Evolutionary conservation across 1,284 basidiomycete species (phyloP).

Genomic region (Ceratobasidium sp.): DNA sequence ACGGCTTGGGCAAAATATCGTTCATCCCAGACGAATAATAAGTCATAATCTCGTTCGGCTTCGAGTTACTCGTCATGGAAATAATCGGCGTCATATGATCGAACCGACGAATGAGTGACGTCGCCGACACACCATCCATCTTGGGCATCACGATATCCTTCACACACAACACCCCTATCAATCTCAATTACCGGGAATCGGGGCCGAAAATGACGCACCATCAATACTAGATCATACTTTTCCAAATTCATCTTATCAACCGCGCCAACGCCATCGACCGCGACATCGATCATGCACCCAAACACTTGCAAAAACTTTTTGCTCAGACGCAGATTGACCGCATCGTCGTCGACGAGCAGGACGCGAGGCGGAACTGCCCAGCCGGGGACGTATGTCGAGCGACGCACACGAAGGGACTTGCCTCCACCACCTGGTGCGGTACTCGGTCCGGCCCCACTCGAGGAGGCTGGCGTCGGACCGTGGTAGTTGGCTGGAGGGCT

Average conservation of each 20-base stretch:
- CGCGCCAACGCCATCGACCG: conserved; percentile 92
- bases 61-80: conserved; percentile 95
- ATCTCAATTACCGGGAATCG: conserved; percentile 29
- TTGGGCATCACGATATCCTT: conserved; percentile 97
- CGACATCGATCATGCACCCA: conserved; percentile 94
- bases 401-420: conserved; percentile 64
- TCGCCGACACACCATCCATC: conserved; percentile 89
- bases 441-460: not conserved
- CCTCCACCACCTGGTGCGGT: not conserved
- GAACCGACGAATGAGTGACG: conserved; percentile 92
- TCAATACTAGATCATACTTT: conserved; percentile 93
- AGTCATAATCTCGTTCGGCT: conserved; percentile 90
- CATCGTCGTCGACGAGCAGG: conserved; percentile 94
- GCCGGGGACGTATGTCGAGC: conserved; percentile 84
- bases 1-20: conserved; percentile 96
- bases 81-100: conserved; percentile 96
- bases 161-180: conserved; percentile 30
- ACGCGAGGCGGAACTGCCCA: conserved; percentile 90
- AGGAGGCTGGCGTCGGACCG: conserved; percentile 19
- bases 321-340: conserved; percentile 86
- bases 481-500: conserved; percentile 39
- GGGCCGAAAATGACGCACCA: conserved; percentile 65
- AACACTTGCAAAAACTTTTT: conserved; percentile 96
- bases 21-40: conserved; percentile 93
- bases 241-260: conserved; percentile 95